A percentile compares a stretch with the other conserved stretches of the same genome.
Evolutionary conservation across 306 rosid species (phyloP).

Genomic region (Gastrolobium bilobum): DNA sequence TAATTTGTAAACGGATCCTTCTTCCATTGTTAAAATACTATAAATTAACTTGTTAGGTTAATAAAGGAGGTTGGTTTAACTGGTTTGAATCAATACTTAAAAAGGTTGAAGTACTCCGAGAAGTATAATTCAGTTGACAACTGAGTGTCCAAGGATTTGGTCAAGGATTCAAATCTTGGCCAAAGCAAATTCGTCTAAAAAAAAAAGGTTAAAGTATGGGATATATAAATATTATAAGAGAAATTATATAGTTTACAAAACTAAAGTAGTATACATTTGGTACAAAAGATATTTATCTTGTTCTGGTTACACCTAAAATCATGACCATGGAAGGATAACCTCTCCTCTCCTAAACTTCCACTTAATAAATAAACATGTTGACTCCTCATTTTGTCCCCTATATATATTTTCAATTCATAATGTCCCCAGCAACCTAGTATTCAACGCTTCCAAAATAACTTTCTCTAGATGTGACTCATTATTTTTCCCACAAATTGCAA

Average conservation of each 20-base stretch:
- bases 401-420: not conserved
- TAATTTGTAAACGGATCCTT: no score
- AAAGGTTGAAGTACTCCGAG: not conserved
- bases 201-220: no score
- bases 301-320: not conserved
- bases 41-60: not conserved
- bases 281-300: not conserved
- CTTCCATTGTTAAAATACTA: no score
- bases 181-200: no score
- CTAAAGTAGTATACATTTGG: not conserved
- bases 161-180: no score
- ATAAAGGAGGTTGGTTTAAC: not conserved
- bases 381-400: conserved; percentile 13
- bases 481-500: conserved; percentile 37
- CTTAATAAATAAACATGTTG: not conserved
- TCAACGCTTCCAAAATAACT: conserved; percentile 39
- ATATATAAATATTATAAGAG: no score
- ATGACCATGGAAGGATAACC: conserved; percentile 24
- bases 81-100: not conserved
- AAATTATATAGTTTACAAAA: not conserved
- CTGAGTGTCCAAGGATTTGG: no score
- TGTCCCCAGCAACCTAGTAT: conserved; percentile 28
- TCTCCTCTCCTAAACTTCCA: not conserved
- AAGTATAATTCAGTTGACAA: no score
- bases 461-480: conserved; percentile 5